phyloP scores from a whole-genome alignment of 1,139 yeast species.

The Casaregolazyma suthepensis region DNA sequence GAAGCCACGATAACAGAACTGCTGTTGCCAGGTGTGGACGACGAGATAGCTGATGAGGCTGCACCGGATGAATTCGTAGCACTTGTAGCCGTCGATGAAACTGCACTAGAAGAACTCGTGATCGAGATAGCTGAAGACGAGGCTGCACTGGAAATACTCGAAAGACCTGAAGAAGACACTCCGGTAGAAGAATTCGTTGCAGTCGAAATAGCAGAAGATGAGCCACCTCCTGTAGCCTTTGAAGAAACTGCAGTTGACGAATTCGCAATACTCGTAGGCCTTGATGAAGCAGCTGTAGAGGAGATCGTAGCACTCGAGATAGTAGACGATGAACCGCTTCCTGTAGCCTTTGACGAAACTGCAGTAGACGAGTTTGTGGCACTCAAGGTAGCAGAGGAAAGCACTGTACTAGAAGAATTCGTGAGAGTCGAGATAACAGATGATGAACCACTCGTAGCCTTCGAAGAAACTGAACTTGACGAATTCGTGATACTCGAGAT shows the following conservation, averaged over 20 bases:
- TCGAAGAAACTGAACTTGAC: background rate
- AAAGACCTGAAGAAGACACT: no score
- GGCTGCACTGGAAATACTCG: background rate
- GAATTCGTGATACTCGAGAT: background rate
- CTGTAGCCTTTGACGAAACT: constrained; percentile 1
- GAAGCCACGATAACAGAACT: no score
- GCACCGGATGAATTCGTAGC: no score
- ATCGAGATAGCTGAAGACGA: background rate
- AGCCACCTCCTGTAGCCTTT: no score
- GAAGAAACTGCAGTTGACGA: no score
- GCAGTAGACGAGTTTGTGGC: background rate
- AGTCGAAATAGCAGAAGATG: background rate
- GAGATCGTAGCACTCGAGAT: background rate
- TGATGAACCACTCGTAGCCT: background rate
- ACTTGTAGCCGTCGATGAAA: background rate
- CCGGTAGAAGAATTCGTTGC: no score
- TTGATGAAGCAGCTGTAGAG: background rate
- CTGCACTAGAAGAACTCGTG: background rate
- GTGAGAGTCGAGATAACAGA: background rate
- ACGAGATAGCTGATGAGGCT: background rate
- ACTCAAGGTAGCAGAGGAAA: background rate
- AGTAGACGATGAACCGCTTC: constrained; percentile 3
- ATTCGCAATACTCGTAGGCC: background rate
- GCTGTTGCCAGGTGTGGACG: no score
- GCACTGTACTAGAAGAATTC: background rate